Percentiles rank a stretch among this genome's conserved stretches.
Conservation (phyloP, 306 rosid species). For the Mucuna pruriens region DNA sequence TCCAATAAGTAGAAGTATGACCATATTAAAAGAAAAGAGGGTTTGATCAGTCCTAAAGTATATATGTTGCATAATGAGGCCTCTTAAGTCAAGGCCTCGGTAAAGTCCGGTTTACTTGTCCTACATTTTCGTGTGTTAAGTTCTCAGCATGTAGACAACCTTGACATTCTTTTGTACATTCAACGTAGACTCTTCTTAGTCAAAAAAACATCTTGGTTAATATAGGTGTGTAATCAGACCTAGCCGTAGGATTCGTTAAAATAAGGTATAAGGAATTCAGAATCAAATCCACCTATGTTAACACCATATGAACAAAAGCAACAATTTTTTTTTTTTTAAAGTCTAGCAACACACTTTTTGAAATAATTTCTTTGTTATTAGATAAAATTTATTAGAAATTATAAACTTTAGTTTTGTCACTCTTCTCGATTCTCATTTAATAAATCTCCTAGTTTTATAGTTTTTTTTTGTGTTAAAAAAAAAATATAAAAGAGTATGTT, state of each 20-base stretch:
- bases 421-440: no score
- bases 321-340: neutral
- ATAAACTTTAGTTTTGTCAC: no score
- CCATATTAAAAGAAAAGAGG: conserved; percentile 6
- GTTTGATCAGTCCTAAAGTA: neutral
- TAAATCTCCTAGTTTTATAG: no score
- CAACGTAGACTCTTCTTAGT: neutral
- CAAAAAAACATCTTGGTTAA: neutral
- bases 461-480: no score
- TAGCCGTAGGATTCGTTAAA: neutral
- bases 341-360: no score
- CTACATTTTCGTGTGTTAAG: neutral
- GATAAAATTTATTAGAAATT: no score
- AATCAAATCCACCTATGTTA: neutral
- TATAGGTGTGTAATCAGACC: neutral
- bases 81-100: conserved; percentile 11
- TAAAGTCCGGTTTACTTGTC: neutral
- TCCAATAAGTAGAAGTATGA: neutral
- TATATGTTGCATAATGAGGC: neutral
- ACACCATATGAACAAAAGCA: neutral
- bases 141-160: neutral
- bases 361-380: no score
- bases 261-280: neutral
- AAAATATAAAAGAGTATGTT: no score
- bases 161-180: conserved; percentile 6